Evolutionary conservation across 345 rosid species (phyloP).

Genomic region (Linum usitatissimum): DNA sequence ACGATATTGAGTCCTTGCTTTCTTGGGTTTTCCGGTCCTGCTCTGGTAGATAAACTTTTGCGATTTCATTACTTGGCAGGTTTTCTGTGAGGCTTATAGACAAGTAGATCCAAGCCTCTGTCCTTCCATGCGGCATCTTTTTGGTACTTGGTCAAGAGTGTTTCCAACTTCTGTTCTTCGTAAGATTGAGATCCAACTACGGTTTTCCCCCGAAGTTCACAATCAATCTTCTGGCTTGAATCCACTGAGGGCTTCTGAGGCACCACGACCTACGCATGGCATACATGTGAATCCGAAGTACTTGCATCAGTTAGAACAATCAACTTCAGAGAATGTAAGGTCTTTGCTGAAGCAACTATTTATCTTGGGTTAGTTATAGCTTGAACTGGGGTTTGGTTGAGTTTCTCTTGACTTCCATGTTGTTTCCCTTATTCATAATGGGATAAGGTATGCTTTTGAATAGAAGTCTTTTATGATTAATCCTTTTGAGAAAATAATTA

Average conservation of each 20-base stretch:
- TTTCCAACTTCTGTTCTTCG: conserved; percentile 60
- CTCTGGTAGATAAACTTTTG: background rate
- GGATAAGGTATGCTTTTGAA: conserved; percentile 15
- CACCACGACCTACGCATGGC: conserved; percentile 71
- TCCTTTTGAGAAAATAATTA: too few species aligned
- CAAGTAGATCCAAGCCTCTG: conserved; percentile 59
- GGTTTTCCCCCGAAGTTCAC: conserved; percentile 41
- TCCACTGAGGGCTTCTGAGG: conserved; percentile 51
- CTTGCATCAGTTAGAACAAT: conserved; percentile 63
- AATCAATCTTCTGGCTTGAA: conserved; percentile 37
- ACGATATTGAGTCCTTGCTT: background rate
- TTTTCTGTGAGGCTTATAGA: conserved; percentile 70
- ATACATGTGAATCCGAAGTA: conserved; percentile 99
- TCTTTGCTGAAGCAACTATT: conserved; percentile 9
- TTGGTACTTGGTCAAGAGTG: conserved; percentile 91
- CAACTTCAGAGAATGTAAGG: conserved; percentile 64
- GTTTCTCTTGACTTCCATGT: background rate
- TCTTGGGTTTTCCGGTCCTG: background rate
- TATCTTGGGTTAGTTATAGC: background rate
- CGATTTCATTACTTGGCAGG: conserved; percentile 27
- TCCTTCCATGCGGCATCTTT: conserved; percentile 79
- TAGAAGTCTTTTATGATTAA: background rate
- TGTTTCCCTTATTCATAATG: background rate
- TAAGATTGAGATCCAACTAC: conserved; percentile 64
- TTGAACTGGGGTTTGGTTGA: background rate